phyloP scores from a whole-genome alignment of 257 asterid genomes.

The Primulina tabacum region DNA sequence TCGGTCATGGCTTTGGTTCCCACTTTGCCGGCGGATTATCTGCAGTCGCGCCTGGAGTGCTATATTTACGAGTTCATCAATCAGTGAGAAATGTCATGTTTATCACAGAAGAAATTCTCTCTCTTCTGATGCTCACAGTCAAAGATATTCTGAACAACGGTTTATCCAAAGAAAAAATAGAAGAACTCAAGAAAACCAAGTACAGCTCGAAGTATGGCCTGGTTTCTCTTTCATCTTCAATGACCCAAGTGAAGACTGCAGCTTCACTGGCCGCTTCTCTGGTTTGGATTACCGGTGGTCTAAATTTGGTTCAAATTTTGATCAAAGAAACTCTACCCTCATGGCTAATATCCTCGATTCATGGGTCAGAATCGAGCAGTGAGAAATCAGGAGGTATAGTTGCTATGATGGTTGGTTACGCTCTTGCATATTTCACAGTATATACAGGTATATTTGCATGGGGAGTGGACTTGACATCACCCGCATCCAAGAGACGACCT shows the following conservation, averaged over 20 bases:
- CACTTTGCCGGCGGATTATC: conserved; percentile 64
- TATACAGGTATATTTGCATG: conserved; percentile 64
- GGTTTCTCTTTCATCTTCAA: conserved; percentile 69
- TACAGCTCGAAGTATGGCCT: conserved; percentile 61
- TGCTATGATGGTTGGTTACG: conserved; percentile 75
- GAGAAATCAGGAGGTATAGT: conserved; percentile 60
- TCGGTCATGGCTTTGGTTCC: conserved; percentile 97
- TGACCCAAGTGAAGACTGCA: conserved; percentile 72
- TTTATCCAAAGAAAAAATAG: conserved; percentile 48
- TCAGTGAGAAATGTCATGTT: conserved; percentile 69
- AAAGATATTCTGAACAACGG: conserved; percentile 60
- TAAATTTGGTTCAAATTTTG: conserved; percentile 54
- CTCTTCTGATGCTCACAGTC: conserved; percentile 72
- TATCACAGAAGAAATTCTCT: conserved; percentile 73
- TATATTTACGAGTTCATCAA: conserved; percentile 79
- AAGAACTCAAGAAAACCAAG: conserved; percentile 64
- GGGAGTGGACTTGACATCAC: conserved; percentile 67
- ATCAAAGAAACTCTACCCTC: conserved; percentile 79
- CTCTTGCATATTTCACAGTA: conserved; percentile 73
- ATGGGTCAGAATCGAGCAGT: conserved; percentile 36
- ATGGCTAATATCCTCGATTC: conserved; percentile 66
- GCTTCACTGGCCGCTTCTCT: conserved; percentile 87
- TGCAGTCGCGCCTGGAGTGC: conserved; percentile 93
- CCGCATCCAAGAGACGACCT: conserved; percentile 54
- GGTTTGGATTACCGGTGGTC: conserved; percentile 86